phyloP scores from a whole-genome alignment of 106 monocot species.

The Chionographis japonica region DNA sequence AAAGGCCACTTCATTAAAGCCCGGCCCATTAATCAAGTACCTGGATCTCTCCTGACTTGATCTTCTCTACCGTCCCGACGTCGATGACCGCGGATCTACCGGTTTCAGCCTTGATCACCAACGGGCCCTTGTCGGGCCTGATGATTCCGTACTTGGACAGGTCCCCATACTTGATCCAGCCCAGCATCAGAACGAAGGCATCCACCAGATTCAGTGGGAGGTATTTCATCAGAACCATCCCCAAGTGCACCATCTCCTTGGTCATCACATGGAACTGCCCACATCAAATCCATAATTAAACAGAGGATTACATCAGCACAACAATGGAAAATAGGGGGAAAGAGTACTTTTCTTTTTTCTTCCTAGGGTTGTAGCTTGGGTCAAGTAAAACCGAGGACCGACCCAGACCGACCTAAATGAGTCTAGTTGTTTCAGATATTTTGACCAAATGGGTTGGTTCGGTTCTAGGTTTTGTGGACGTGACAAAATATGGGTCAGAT shows the following conservation, averaged over 20 bases:
- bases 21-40: too few relatives aligned
- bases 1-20: too few relatives aligned
- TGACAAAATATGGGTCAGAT: too few relatives aligned
- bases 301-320: background rate
- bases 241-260: slow-evolving; percentile 26
- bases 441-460: too few relatives aligned
- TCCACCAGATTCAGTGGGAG: slow-evolving; percentile 21
- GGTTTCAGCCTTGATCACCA: slow-evolving; percentile 11
- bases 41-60: slow-evolving; percentile 37
- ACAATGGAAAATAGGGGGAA: too few relatives aligned
- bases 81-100: slow-evolving; percentile 39
- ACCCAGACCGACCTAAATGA: too few relatives aligned
- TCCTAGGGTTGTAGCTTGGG: too few relatives aligned
- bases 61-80: slow-evolving; percentile 35
- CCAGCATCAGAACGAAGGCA: background rate
- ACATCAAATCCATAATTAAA: background rate
- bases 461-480: too few relatives aligned
- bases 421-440: too few relatives aligned
- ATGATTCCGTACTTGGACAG: slow-evolving; percentile 28
- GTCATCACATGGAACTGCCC: slow-evolving; percentile 11
- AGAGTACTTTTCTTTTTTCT: too few relatives aligned
- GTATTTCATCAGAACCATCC: slow-evolving; percentile 28
- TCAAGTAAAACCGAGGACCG: too few relatives aligned
- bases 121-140: slow-evolving; percentile 26
- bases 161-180: slow-evolving; percentile 21